Base-by-base conservation (phyloP, 345 rosid species). In the Eucalyptus caleyi region DNA sequence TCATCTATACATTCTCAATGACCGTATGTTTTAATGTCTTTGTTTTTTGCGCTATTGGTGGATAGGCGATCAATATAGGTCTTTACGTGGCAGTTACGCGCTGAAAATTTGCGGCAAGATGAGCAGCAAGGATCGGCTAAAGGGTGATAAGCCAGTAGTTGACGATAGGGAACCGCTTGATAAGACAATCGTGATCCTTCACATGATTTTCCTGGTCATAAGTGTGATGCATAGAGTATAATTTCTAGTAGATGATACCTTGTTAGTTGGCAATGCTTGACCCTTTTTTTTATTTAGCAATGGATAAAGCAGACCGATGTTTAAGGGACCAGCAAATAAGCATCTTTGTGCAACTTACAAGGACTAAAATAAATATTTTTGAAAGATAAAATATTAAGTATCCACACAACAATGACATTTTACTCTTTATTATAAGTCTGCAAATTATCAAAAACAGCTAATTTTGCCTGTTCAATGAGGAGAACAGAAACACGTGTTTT, bases 391-490 rank as follows among this genome's bases (percentile, higher is more conserved):
- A 24, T 56, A 23, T 4, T 56, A 10, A 56, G 3, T 1, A 24
- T 56, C 26, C 60, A 56, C 27, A 4, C 1, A 56, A 56, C 1
- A 11, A 60, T 11, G n/a, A 0, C 32, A 60, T 60, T 4, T 51
- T 51, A 51, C 21, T 60, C 15, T 62, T 6, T 13, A 15, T 62
- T 11, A 13, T 62, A 30, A 7, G 8, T 2, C 40, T n/a, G 9
- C 6, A 65, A 65, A 9, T 65, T 9, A 65, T n/a, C 2, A 16
- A 65, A 65, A 34, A 65, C 16, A 9, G 21, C 6, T 65, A n/a
- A 15, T 2, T 62, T 65, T 65, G 11, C 4, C 6, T 15, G 0
- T n/a, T 65, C 10, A 0, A n/a, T 15, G 34, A n/a, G 40, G 6
- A n/a, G 34, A 65, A 15, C 2, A 1, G 14, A 65, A 65, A 13